phyloP scores from a whole-genome alignment of 2,329 filamentous ascomycete species.

The Fusarium equiseti region DNA sequence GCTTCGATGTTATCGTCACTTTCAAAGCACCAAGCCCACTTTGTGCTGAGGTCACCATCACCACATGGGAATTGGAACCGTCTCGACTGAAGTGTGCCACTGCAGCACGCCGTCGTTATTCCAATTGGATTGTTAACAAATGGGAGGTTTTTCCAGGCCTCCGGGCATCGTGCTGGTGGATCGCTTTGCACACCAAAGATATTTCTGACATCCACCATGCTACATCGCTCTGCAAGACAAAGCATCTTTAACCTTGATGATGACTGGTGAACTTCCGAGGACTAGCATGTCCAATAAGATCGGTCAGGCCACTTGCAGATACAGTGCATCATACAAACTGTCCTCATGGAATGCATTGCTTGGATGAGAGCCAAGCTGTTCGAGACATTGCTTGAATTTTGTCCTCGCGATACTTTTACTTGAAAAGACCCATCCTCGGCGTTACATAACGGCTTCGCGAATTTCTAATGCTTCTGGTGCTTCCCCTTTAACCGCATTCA shows the following conservation, averaged over 20 bases:
- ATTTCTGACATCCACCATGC: slow-evolving; percentile 45
- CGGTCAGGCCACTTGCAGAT: slow-evolving; percentile 1
- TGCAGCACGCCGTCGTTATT: slow-evolving; percentile 46
- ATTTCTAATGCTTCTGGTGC: slow-evolving; percentile 32
- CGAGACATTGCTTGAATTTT: background rate
- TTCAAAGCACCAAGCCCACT: slow-evolving; percentile 14
- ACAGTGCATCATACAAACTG: slow-evolving; percentile 26
- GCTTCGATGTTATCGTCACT: slow-evolving; percentile 22
- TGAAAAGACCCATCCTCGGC: slow-evolving; percentile 4
- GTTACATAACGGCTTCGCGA: slow-evolving; percentile 6
- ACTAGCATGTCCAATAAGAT: slow-evolving; percentile 28
- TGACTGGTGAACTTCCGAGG: slow-evolving; percentile 19
- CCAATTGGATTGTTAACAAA: slow-evolving; percentile 42
- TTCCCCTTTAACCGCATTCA: slow-evolving; percentile 40
- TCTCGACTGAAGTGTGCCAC: slow-evolving; percentile 42
- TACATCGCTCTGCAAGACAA: slow-evolving; percentile 24
- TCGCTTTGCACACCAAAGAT: slow-evolving; percentile 47
- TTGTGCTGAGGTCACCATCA: slow-evolving; percentile 35
- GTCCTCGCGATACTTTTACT: slow-evolving; percentile 10
- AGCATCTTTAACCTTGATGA: slow-evolving; percentile 26
- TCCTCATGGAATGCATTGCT: background rate
- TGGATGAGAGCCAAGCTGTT: background rate
- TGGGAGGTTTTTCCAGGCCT: slow-evolving; percentile 49
- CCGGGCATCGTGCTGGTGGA: slow-evolving; percentile 45
- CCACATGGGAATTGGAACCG: slow-evolving; percentile 38